Percentiles rank a stretch among this genome's conserved stretches.
Evolutionary conservation across 352 stramenopile species (phyloP).

Genomic region (Pythium folliculosum): DNA sequence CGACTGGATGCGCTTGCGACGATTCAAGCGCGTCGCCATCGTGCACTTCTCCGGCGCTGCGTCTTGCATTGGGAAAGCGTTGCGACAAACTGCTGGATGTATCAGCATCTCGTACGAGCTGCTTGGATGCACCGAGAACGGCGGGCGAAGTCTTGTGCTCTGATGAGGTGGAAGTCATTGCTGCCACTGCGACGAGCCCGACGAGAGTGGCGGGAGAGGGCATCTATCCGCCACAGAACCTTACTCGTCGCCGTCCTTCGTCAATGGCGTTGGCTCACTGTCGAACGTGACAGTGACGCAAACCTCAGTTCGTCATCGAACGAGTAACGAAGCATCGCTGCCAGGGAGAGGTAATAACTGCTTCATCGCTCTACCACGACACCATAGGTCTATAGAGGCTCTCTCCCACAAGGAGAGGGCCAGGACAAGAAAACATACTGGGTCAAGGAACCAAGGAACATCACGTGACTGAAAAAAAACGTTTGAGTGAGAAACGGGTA

Average conservation of each 20-base stretch:
- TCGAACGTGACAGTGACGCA: too few species aligned
- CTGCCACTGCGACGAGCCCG: not conserved
- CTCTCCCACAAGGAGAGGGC: too few species aligned
- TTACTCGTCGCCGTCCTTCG: not conserved
- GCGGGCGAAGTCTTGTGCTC: not conserved
- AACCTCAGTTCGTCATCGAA: too few species aligned
- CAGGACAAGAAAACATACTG: too few species aligned
- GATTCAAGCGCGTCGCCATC: not conserved
- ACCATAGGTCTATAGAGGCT: too few species aligned
- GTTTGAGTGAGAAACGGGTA: too few species aligned
- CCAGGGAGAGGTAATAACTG: too few species aligned
- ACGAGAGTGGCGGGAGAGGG: not conserved
- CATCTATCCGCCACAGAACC: not conserved
- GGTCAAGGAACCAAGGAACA: too few species aligned
- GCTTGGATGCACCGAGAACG: not conserved
- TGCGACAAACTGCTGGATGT: not conserved
- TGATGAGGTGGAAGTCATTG: not conserved
- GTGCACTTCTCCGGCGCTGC: not conserved
- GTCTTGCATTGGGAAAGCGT: slow-evolving; percentile 10
- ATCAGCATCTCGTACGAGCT: not conserved
- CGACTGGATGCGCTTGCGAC: not conserved
- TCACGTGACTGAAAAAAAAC: too few species aligned
- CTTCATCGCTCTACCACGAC: too few species aligned
- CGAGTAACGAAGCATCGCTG: too few species aligned
- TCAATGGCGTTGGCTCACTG: not conserved